Evolutionary conservation across 495 filamentous ascomycete genomes (phyloP).

Genomic region (Aspergillus wentii): DNA sequence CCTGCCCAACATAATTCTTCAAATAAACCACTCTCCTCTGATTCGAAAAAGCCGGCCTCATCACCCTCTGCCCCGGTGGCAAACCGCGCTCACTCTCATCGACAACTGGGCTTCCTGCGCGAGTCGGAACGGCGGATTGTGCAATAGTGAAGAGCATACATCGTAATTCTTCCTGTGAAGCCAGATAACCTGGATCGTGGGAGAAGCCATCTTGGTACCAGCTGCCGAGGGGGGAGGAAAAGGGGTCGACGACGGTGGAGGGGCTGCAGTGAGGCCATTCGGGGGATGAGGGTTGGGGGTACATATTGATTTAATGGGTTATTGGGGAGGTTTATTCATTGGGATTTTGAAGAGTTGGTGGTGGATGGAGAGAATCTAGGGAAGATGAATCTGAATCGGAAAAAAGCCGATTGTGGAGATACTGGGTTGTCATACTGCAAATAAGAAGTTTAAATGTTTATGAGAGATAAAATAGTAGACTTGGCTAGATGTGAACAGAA

Average conservation of each 20-base stretch:
- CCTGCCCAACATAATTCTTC: conserved; percentile 40
- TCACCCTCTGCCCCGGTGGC: background rate
- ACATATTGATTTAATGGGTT: too few species aligned
- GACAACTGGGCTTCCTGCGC: conserved; percentile 21
- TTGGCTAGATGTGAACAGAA: too few species aligned
- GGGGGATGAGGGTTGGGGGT: too few species aligned
- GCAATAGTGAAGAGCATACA: conserved; percentile 32
- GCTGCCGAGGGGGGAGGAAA: conserved; percentile 13
- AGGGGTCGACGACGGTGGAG: conserved; percentile 2
- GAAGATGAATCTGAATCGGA: too few species aligned
- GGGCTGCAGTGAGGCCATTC: too few species aligned
- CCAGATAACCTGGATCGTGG: conserved; percentile 32
- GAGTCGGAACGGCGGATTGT: conserved; percentile 27
- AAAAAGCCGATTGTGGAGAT: too few species aligned
- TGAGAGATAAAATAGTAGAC: too few species aligned
- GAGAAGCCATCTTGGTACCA: conserved; percentile 32
- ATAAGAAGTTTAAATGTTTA: too few species aligned
- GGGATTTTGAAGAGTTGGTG: too few species aligned
- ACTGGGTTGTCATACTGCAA: too few species aligned
- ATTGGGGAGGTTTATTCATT: too few species aligned
- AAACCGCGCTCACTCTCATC: conserved; percentile 1
- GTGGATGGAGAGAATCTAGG: too few species aligned
- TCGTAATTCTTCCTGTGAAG: conserved; percentile 33
- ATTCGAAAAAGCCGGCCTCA: conserved; percentile 20
- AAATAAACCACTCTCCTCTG: conserved; percentile 29